Evolutionary conservation across 176 grass and related monocot genomes (phyloP).

Genomic region (Leersia perrieri): DNA sequence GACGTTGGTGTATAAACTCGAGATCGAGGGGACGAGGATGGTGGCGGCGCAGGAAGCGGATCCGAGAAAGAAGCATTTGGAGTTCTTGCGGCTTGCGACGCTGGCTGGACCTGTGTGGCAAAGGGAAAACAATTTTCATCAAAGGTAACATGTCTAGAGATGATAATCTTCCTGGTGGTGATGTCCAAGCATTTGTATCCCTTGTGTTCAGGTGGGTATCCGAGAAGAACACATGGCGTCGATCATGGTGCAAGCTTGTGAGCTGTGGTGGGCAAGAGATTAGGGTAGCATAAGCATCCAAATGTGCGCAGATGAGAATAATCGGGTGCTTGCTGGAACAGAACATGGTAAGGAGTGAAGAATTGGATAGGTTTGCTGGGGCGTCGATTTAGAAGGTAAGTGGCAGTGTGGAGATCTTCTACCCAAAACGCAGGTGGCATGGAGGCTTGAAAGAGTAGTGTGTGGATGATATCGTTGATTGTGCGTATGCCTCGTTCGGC

Average conservation of each 20-base stretch:
- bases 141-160: background rate
- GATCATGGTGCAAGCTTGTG: background rate
- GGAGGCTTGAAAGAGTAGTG: background rate
- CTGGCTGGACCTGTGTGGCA: background rate
- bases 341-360: background rate
- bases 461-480: background rate
- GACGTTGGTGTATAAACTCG: too few relatives aligned
- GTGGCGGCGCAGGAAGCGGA: background rate
- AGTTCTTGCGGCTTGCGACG: fast-evolving
- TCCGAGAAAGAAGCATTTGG: background rate
- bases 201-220: background rate
- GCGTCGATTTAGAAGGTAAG: background rate
- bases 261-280: background rate
- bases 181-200: background rate
- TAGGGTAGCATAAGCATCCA: background rate
- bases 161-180: background rate
- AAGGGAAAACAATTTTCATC: background rate
- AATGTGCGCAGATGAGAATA: background rate
- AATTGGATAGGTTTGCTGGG: background rate
- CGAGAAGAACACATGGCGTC: background rate
- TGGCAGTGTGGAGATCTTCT: background rate
- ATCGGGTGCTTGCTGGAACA: background rate
- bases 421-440: background rate
- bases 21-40: too few relatives aligned
- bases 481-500: background rate